phyloP scores from a whole-genome alignment of 768 basidiomycete genomes.

The Glaciozyma antarctica region DNA sequence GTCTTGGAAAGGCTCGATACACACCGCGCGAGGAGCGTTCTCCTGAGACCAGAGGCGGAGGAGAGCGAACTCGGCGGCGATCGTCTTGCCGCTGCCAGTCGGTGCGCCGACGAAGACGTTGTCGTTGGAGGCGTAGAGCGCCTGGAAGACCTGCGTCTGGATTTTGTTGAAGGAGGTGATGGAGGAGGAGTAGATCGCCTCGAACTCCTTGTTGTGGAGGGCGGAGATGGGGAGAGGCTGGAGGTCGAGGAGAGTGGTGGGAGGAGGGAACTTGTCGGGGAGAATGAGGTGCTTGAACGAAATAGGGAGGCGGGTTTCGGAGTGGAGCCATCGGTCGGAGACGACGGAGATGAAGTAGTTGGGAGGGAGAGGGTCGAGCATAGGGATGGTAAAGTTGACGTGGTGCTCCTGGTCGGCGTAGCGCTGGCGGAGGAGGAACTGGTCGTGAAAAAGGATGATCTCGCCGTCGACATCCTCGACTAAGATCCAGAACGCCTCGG shows the following conservation, averaged over 20 bases:
- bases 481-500: slow-evolving; percentile 84
- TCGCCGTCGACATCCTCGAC: slow-evolving; percentile 98
- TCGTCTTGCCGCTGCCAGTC: slow-evolving; percentile 92
- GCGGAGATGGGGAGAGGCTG: slow-evolving; percentile 82
- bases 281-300: slow-evolving; percentile 96
- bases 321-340: slow-evolving; percentile 91
- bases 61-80: slow-evolving; percentile 92
- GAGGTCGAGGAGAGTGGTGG: slow-evolving; percentile 85
- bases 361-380: slow-evolving; percentile 94
- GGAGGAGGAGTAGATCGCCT: slow-evolving; percentile 68
- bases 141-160: slow-evolving; percentile 98
- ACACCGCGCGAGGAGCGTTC: slow-evolving; percentile 74
- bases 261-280: slow-evolving; percentile 89
- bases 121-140: slow-evolving; percentile 89
- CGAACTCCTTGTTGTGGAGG: slow-evolving; percentile 85
- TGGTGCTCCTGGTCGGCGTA: slow-evolving; percentile 88
- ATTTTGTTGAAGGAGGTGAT: slow-evolving; percentile 95
- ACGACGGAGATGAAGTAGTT: slow-evolving; percentile 95
- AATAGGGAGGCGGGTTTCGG: slow-evolving; percentile 86
- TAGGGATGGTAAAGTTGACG: slow-evolving; percentile 86
- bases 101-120: slow-evolving; percentile 96
- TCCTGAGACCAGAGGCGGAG: slow-evolving; percentile 87
- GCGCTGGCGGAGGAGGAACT: slow-evolving; percentile 76
- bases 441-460: slow-evolving; percentile 75
- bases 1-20: slow-evolving; percentile 92